Conservation (phyloP, 352 stramenopile genomes). For the Pythium periplocum region DNA sequence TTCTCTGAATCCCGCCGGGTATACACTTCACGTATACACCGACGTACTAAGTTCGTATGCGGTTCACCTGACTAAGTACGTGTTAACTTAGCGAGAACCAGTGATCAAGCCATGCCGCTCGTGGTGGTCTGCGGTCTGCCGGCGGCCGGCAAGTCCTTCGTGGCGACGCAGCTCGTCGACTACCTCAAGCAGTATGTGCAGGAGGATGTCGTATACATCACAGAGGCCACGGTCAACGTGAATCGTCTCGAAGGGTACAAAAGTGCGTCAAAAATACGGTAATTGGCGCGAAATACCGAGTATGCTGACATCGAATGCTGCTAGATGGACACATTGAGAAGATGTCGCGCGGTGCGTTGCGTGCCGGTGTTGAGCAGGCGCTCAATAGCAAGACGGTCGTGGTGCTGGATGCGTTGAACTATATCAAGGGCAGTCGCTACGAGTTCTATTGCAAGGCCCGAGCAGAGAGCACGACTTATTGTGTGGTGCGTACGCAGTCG, state of each 20-base stretch:
- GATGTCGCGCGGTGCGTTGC: constrained; percentile 58
- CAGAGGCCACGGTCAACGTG: constrained; percentile 54
- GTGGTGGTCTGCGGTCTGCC: constrained; percentile 71
- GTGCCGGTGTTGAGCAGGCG: constrained; percentile 52
- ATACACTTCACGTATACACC: no score
- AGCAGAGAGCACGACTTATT: constrained; percentile 87
- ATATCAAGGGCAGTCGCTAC: constrained; percentile 95
- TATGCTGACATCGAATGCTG: no score
- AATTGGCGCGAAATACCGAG: no score
- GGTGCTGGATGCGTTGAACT: constrained; percentile 92
- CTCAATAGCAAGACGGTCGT: constrained; percentile 74
- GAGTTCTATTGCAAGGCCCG: constrained; percentile 94
- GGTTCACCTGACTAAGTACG: no score
- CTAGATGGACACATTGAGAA: constrained; percentile 63
- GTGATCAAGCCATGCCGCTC: constrained; percentile 46
- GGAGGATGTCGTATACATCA: constrained; percentile 52
- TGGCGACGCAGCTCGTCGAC: constrained; percentile 40
- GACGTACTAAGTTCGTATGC: no score
- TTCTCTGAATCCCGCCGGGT: no score
- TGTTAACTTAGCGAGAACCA: no score
- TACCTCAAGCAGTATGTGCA: constrained; percentile 37
- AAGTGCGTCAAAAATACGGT: constrained; percentile 21
- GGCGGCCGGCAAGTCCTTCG: constrained; percentile 56
- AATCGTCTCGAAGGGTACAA: constrained; percentile 49
- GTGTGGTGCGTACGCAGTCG: constrained; percentile 39